Evolutionary conservation across 441 rosid genomes (phyloP), one percentile per base, ranked within the genome.

Genomic region (Jatropha podagrica): DNA sequence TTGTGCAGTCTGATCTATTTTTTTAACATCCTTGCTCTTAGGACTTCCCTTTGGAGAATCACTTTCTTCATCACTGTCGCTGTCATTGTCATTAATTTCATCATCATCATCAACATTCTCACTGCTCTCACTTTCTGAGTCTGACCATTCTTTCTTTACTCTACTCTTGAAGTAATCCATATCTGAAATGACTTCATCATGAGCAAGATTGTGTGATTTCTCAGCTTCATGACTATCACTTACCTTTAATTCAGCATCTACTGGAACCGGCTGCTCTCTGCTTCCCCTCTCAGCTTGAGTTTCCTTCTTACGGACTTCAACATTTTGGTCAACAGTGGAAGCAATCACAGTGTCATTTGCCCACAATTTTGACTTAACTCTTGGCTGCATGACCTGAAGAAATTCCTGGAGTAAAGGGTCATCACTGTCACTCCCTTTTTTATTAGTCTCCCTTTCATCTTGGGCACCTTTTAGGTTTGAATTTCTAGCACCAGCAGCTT

Each of bases 161-260:
- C 89, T 93, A 84, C 99, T 96, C 86, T 89, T 93, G 79, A 96
- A 91, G 76, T 96, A 96, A 73, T 96, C 98, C 87, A 83, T 79
- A 86, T 93, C 97, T 59, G 97, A 91, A 78, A 87, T 74, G n/a
- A 80, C 90, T 80, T 87, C 92, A 77, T 79, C 87, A 65, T 66
- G 68, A 55, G 86, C 87, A 76, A 79, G 59, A 77, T 72, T 79
- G 20, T 73, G 74, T 4, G 69, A 65, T 65, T 75, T 71, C 63
- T 89, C 76, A 72, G 71, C 68, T 71, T 79, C 85, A 78, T 65
- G 75, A 71, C 55, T 60, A 74, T 83, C 79, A 75, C 46, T 71
- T 69, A 78, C 68, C 49, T 80, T 60, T 18, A 65, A 27, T 79
- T 83, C 80, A 32, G 20, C 76, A 60, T 71, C 74, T 60, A 7